Base-by-base conservation (phyloP, 2,329 filamentous ascomycete genomes). In the Rhynchosporium agropyri region DNA sequence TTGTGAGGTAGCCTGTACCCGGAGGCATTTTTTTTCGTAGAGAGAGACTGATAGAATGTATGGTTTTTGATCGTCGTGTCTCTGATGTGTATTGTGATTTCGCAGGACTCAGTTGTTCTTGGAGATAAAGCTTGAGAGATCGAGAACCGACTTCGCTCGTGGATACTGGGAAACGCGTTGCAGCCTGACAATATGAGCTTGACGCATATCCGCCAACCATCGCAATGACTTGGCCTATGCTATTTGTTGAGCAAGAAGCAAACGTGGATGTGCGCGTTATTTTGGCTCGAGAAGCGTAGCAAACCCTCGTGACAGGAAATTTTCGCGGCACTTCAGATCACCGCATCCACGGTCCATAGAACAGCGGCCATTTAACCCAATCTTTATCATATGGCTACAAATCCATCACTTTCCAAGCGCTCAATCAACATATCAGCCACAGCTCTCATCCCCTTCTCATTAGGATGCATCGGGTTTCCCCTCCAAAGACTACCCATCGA, bases 351-450 rank as follows among this genome's bases (percentile, higher is more conserved):
- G 20, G 20, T 20, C 20, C 20, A 20, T 20, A 20, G 1, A 20
- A 20, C 0, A 43, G 10, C 4, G 4, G 4, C 40, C 12, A 12
- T 12, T 8, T 4, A n/a, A 13, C 40, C 40, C 5, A 36, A 36
- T 36, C 0, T 10, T 36, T 12, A 9, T 43, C 40, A 43, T 13
- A 3, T 4, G 26, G 40, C 29, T n/a, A 9, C 28, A 46, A n/a
- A 4, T 10, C 40, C 42, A 29, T 55, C 42, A 13, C 20, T 26
- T 28, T 63, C 36, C 43, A 63, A n/a, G 13, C 33, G 36, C 38
- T 61, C 46, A 38, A 45, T 53, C 7, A 63, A n/a, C 45, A 61
- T 60, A 51, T 63, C 58, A 9, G 62, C 57, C 13, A 63, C 62
- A 58, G 45, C 62, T 45, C 50, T 26, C 58, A 63, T 63, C 36